Evolutionary conservation across 768 basidiomycete species (phyloP), one percentile per base, ranked within the genome.

Genomic region (Naganishia friedmannii): DNA sequence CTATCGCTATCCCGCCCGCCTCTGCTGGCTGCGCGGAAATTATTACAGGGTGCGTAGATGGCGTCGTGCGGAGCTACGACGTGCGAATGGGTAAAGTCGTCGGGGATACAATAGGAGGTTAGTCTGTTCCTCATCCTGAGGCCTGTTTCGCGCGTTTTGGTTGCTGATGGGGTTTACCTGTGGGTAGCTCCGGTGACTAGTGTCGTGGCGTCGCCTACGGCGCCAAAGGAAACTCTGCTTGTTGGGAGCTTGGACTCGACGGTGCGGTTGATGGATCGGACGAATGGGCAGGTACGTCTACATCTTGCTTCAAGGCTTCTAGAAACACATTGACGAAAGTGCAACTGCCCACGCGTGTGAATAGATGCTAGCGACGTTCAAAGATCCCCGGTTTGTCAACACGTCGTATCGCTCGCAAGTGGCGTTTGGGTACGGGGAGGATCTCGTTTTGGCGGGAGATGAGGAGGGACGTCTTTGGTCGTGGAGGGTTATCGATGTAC

Each of bases 401-500:
- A 68, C 58, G 6, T 63, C 71, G 17, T 95, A 94, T 79, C 86
- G 91, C 28, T 89, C 87, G 76, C 88, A 89, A 32, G 88, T 89
- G 29, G 89, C 87, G 74, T 95, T 95, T 76, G 90, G 90, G 13
- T 86, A 90, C 72, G 89, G 85, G 3, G 96, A 98, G 81, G 89
- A 88, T 9, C 87, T 80, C 29, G 87, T 98, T 19, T 78, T 95
- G 5, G 88, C 87, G 71, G 96, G 96, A 10, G 96, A 98, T 77
- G 96, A 97, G 81, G 86, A 88, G 9, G 96, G 96, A 0, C 83
- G 82, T 71, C 83, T 99, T 2, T 96, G 92, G 92, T 87, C 87
- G 51, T 99, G 94, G 94, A 92, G 95, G 74, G 83, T 97, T 70
- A 86, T 97, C 26, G 90, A 92, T 79, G 94, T 94, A 81, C 77